These are phyloP conservation scores for Candida golubevii DNA, from an alignment of 805 yeast species.

Conservation along the genomic window DNA sequence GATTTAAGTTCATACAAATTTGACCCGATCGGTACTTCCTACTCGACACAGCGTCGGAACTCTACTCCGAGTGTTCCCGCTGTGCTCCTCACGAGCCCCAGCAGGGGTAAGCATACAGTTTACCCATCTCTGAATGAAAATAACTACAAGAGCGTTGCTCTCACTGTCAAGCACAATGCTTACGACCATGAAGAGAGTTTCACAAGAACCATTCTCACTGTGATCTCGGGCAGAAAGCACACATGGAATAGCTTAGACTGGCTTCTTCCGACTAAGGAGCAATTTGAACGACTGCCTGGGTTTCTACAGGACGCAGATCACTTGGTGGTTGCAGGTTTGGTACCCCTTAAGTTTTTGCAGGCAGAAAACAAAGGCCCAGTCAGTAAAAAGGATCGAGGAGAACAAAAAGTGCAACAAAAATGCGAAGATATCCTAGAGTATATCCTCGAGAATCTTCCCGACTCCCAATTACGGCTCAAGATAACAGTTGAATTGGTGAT, in stretches of 20 bases:
- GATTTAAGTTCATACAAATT: conserved; percentile 44
- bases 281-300: conserved; percentile 6
- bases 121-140: conserved; percentile 42
- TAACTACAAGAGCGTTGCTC: conserved; percentile 32
- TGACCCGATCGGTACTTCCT: conserved; percentile 27
- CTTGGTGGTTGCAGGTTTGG: conserved; percentile 32
- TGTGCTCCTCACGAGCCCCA: conserved; percentile 1
- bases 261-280: conserved; percentile 23
- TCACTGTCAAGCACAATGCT: conserved; percentile 43
- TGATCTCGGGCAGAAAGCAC: conserved; percentile 39
- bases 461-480: conserved; percentile 24
- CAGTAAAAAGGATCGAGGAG: conserved; percentile 12
- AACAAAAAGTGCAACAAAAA: conserved; percentile 18
- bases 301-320: conserved; percentile 38
- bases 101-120: conserved; percentile 9
- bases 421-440: conserved; percentile 21
- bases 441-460: conserved; percentile 17
- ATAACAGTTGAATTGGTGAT: conserved; percentile 38
- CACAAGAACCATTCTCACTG: conserved; percentile 32
- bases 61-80: conserved; percentile 3
- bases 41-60: conserved; percentile 8
- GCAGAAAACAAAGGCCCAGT: conserved; percentile 8
- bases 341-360: conserved; percentile 24
- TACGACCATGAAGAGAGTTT: conserved; percentile 20
- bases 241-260: conserved; percentile 43